phyloP scores from a whole-genome alignment of 2,329 filamentous ascomycete species.

The Pseudogymnoascus sp. region DNA sequence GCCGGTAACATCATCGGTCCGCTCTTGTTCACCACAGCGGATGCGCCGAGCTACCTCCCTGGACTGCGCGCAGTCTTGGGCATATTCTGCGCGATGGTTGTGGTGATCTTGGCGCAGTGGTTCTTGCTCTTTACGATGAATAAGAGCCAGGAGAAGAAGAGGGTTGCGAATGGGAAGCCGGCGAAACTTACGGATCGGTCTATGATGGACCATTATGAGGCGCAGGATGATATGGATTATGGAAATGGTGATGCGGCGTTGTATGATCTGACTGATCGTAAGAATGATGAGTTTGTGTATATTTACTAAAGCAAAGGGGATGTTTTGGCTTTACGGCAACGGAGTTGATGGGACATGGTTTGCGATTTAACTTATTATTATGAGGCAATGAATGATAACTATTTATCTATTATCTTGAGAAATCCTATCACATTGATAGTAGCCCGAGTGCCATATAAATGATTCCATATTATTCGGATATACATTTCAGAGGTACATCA shows the following conservation, averaged over 20 bases:
- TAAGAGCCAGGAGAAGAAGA: conserved; percentile 42
- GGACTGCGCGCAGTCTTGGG: conserved; percentile 48
- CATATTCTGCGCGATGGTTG: conserved; percentile 45
- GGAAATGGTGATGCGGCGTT: conserved; percentile 40
- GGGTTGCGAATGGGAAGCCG: conserved; percentile 51
- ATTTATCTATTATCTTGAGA: neutral
- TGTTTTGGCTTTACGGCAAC: neutral
- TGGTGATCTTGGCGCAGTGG: conserved; percentile 43
- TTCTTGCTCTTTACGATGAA: conserved; percentile 48
- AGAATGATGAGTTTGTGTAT: conserved; percentile 62
- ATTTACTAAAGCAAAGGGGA: conserved; percentile 36
- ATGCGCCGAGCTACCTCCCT: conserved; percentile 49
- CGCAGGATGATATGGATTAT: conserved; percentile 26
- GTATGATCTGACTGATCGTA: conserved; percentile 53
- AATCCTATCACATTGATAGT: neutral
- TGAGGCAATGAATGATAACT: neutral
- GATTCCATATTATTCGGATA: neutral
- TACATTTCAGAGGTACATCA: neutral
- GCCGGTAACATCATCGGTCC: conserved; percentile 61
- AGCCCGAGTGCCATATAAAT: neutral
- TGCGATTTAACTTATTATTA: neutral
- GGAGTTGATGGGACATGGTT: neutral
- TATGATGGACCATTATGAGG: conserved; percentile 46
- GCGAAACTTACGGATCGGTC: conserved; percentile 50
- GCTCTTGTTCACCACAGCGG: conserved; percentile 47